Evolutionary conservation across 495 filamentous ascomycete species (phyloP), one percentile per base, ranked within the genome.

Genomic region (Penicillium cinerascens): DNA sequence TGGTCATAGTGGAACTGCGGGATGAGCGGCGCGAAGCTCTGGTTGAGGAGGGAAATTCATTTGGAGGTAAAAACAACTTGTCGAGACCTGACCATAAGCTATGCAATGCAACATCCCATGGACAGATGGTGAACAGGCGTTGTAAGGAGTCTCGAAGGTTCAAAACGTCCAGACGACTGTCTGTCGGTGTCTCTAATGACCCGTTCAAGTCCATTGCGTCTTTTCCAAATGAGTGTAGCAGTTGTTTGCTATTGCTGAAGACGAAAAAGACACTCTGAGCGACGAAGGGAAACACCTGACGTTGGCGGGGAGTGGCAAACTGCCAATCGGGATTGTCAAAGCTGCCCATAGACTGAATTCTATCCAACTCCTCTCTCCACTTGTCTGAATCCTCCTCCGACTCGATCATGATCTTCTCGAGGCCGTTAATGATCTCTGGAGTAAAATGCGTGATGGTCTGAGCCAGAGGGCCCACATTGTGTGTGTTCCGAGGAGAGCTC

Each of bases 31-130:
- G 72, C 4, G 67, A 68, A 13, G 51, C 57, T 44, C 63, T 65
- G 18, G 65, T 52, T 15, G 71, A 67, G 17, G 59, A 57, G 15
- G 72, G 66, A 13, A 89, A 73, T 17, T 78, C 67, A 44, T 74
- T 75, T 2, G 87, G 86, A 0, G 85, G 82, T 21, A 78, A 72
- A 61, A 90, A 92, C 11, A 92, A 68, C 33, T 77, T 72, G 20
- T 82, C 82, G n/a, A 85, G 65, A 7, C 86, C 80, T 61, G 76
- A 77, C 89, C 91, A 95, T 5, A 96, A 68, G 52, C 86, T 90
- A 57, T 91, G 80, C 44, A 90, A 83, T 0, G 89, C 78, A 47
- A 90, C 67, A 38, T 76, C 73, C 58, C 66, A 70, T 0, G 73
- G 73, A 44, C 74, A 78, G 13, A 76, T 60, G 1, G 66, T 56